Conservation (phyloP, 441 rosid genomes). For the Gossypium trilobum region DNA sequence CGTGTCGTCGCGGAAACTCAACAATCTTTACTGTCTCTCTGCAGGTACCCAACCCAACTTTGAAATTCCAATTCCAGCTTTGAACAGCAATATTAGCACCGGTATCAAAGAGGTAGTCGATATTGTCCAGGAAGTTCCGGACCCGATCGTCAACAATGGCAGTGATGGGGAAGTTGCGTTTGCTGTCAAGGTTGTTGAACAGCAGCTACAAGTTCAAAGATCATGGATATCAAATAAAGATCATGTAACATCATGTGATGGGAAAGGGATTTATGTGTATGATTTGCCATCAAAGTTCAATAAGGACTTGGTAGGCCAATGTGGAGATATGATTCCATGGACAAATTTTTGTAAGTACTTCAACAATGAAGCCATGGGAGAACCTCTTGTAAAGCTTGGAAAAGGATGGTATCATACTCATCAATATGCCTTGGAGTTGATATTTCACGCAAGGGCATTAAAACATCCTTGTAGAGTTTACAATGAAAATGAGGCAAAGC, state of each 20-base stretch:
- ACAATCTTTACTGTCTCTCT: slow-evolving; percentile 64
- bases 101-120: not conserved
- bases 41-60: slow-evolving; percentile 59
- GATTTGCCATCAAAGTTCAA: slow-evolving; percentile 72
- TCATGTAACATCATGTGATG: slow-evolving; percentile 31
- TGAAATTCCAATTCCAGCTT: slow-evolving; percentile 30
- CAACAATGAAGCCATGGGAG: slow-evolving; percentile 48
- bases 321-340: slow-evolving; percentile 83
- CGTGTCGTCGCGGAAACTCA: slow-evolving; percentile 68
- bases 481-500: slow-evolving; percentile 48
- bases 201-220: slow-evolving; percentile 46
- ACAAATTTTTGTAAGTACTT: slow-evolving; percentile 44
- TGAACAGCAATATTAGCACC: slow-evolving; percentile 8
- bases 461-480: slow-evolving; percentile 76
- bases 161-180: slow-evolving; percentile 28
- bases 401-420: slow-evolving; percentile 57
- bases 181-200: slow-evolving; percentile 36
- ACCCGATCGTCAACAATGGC: not conserved
- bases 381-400: slow-evolving; percentile 45
- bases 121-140: not conserved
- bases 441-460: slow-evolving; percentile 60
- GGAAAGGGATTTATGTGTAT: slow-evolving; percentile 59
- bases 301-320: slow-evolving; percentile 60
- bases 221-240: slow-evolving; percentile 42
- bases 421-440: slow-evolving; percentile 71